A percentile compares a stretch with the other conserved stretches of the same genome.
phyloP scores from a whole-genome alignment of 441 rosid species.

The Brassica balearica region DNA sequence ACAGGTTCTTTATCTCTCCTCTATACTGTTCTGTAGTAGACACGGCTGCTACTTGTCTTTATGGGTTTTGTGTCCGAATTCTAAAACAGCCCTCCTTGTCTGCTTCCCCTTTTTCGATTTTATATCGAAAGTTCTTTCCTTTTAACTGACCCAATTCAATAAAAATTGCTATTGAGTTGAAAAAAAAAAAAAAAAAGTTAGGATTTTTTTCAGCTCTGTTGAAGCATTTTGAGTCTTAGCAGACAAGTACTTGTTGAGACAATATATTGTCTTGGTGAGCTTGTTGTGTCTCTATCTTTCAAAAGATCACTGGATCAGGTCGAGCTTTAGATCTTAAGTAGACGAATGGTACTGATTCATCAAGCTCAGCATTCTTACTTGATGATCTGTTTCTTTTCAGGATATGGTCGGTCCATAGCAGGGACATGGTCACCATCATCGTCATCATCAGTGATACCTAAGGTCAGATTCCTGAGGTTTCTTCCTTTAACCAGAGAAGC shows the following conservation, averaged over 20 bases:
- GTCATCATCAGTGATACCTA: constrained; percentile 31
- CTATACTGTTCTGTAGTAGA: neutral
- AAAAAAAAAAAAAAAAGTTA: neutral
- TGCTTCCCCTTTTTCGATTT: neutral
- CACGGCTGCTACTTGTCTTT: neutral
- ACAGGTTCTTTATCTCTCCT: constrained; percentile 53
- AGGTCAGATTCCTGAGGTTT: constrained; percentile 44
- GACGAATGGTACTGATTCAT: no score
- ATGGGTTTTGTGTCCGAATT: neutral
- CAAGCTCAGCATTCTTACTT: neutral
- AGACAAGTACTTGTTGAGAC: no score
- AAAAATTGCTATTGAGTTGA: neutral
- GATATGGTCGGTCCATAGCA: constrained; percentile 48
- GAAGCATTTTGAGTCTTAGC: neutral
- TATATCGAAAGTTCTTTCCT: neutral
- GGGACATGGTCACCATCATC: constrained; percentile 45
- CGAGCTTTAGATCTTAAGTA: neutral
- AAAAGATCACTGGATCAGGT: neutral
- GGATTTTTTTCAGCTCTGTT: neutral
- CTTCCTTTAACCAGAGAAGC: constrained; percentile 47
- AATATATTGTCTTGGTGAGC: neutral
- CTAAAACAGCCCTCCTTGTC: neutral
- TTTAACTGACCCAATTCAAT: constrained; percentile 10
- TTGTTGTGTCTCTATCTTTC: constrained; percentile 2
- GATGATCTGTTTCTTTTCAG: constrained; percentile 40